Base-by-base conservation (phyloP, 257 asterid species). In the Capsicum rhomboideum region DNA sequence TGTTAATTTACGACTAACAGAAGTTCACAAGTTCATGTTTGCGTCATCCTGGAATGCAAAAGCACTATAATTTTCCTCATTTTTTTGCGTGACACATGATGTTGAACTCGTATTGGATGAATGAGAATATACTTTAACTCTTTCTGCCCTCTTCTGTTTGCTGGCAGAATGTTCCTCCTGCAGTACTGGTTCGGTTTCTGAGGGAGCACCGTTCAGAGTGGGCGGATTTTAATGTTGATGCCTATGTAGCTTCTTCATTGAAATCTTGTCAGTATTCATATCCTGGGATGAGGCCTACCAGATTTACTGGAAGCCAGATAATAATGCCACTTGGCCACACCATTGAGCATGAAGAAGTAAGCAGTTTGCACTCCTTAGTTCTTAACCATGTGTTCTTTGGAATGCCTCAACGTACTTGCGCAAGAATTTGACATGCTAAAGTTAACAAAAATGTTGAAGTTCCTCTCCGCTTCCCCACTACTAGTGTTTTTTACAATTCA, bases 131-230 rank as follows among this genome's bases (percentile, higher is more conserved):
- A 77, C 56, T 74, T 14, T 11, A 61, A 81, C 37, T 77, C 8
- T 59, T 71, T 79, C 40, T 34, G 40, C 40, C 4, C 40, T 34
- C 40, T 34, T 34, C 40, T 80, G 20, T 67, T 59, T 82, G 44
- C 72, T 82, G 77, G 71, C 92, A 97, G 99, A 91, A 97, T 87
- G 98, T 97, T 16, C 92, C 97, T 82, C 97, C 99, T 1, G 98
- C 99, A 0, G 93, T 93, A 58, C 91, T 97, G 71, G 96, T 94
- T 88, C 97, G 97, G 20, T 97, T 94, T 87, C 86, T 97, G 9
- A 93, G 99, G 89, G 99, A 97, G 90, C 99, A 97, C 61, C 94
- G 99, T 20, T 97, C 99, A 1, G 99, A 97, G 86, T 97, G 99
- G 99, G 99, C 99, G 0, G 99, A 97, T 86, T 97, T 97, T 84